Evolutionary conservation across 1,139 yeast genomes (phyloP).

Genomic region (Hyphopichia pseudoburtonii): DNA sequence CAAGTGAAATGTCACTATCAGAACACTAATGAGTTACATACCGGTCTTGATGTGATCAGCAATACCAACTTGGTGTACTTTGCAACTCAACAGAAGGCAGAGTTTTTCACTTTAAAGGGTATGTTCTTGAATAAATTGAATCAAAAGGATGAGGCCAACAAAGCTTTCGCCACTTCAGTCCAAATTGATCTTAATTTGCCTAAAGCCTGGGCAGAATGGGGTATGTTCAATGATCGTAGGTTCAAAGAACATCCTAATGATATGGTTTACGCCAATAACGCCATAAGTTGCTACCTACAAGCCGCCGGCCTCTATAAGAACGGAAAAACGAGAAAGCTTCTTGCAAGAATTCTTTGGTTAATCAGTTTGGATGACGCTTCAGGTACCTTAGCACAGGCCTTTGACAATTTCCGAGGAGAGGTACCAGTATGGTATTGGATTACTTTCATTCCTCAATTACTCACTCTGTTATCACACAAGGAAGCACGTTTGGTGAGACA

Average conservation of each 20-base stretch:
- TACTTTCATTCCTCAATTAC: constrained; percentile 89
- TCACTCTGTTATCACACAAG: constrained; percentile 84
- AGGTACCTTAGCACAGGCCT: constrained; percentile 82
- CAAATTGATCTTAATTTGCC: constrained; percentile 92
- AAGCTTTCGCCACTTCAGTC: constrained; percentile 96
- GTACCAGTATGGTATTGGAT: constrained; percentile 99
- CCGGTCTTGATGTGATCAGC: constrained; percentile 95
- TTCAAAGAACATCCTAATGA: constrained; percentile 84
- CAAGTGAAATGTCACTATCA: constrained; percentile 98
- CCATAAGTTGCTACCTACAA: constrained; percentile 92
- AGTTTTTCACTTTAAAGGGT: constrained; percentile 94
- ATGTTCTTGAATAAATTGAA: constrained; percentile 92
- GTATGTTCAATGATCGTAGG: constrained; percentile 86
- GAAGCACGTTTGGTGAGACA: constrained; percentile 89
- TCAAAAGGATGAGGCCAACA: constrained; percentile 92
- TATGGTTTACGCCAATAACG: constrained; percentile 85
- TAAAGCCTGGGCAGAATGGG: constrained; percentile 99
- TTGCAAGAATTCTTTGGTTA: constrained; percentile 92
- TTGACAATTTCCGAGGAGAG: constrained; percentile 91
- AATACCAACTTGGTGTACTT: constrained; percentile 94
- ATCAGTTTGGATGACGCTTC: constrained; percentile 85
- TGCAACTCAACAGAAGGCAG: constrained; percentile 97
- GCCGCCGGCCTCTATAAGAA: constrained; percentile 96
- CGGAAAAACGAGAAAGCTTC: constrained; percentile 81
- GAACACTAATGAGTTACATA: constrained; percentile 78